These are phyloP conservation scores for Mediolabrus comicus DNA, from an alignment of 108 stramenopile species.

Conservation along the genomic window DNA sequence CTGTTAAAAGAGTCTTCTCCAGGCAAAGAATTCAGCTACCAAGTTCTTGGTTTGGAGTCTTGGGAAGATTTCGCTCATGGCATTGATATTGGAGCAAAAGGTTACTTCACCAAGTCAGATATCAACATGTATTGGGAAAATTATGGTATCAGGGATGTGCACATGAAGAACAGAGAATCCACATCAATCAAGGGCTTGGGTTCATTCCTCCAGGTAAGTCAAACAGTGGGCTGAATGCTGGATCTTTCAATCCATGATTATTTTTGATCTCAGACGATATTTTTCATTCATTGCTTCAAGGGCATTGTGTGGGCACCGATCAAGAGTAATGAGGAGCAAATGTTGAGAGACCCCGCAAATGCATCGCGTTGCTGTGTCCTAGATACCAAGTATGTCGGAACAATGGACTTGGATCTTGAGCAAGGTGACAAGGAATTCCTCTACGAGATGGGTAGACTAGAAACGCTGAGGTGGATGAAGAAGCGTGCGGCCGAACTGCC, in stretches of 20 bases:
- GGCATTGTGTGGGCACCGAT: neutral
- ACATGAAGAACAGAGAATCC: neutral
- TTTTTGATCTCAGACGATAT: neutral
- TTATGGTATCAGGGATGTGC: neutral
- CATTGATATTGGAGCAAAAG: neutral
- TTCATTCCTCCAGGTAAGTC: neutral
- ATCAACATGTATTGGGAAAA: neutral
- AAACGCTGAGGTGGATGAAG: neutral
- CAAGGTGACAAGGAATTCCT: conserved; percentile 1
- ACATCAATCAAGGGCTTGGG: neutral
- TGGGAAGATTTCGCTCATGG: neutral
- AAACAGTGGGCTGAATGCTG: neutral
- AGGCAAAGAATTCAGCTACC: neutral
- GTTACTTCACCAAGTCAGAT: neutral
- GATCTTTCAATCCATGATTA: neutral
- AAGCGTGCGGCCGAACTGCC: neutral
- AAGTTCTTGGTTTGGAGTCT: neutral
- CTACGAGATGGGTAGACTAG: neutral
- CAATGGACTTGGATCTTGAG: conserved; percentile 1
- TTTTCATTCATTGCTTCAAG: neutral
- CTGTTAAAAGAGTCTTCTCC: neutral
- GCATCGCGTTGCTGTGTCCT: neutral
- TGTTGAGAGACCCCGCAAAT: neutral
- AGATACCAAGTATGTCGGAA: neutral
- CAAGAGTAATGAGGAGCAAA: neutral